Base-by-base conservation (phyloP, 1,284 basidiomycete species). In the Ganoderma sinense region DNA sequence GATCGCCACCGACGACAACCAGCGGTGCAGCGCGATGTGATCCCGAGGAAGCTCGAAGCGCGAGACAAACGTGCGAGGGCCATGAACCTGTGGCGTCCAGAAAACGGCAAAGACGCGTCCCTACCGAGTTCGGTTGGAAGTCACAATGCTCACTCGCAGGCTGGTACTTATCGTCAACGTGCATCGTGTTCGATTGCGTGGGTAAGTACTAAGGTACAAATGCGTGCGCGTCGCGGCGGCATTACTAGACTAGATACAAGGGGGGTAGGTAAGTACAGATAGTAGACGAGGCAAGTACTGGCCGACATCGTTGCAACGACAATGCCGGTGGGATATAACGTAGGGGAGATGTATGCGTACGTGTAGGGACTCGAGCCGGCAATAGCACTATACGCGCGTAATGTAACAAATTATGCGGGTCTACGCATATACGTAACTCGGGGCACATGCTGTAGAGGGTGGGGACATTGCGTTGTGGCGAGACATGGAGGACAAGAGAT, bases 401-500 rank as follows among this genome's bases (percentile, higher is more conserved):
- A 69, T 53, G 69, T 72, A 72, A 55, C 51, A 48, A 39, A 74
- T 72, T 74, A 74, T 66, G 73, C 53, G 64, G 72, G 43, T 65
- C 64, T 73, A 71, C 67, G 66, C 69, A 64, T 40, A 71, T 40
- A 71, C 72, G 69, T 71, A 71, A 56, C 66, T 64, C 66, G 60
- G 67, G 23, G 62, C 60, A 69, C 58, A 62, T 55, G 45, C 51
- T 53, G 55, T 65, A 53, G 53, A 63, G 68, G 62, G 23, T 31
- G 53, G 31, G 29, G 18, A 33, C 60, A 31, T 33, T 56, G 53
- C 29, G 23, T 29, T 56, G 53, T 23, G 26, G 26, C 29, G 53
- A 33, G 53, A 56, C 29, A 51, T 29, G 63, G n/a, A 40, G 51
- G 33, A 36, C 33, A 36, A 55, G 53, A 65, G 13, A 23, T 26